Conservation (phyloP, 1,139 yeast species). For the Yamadazyma taylorii region DNA sequence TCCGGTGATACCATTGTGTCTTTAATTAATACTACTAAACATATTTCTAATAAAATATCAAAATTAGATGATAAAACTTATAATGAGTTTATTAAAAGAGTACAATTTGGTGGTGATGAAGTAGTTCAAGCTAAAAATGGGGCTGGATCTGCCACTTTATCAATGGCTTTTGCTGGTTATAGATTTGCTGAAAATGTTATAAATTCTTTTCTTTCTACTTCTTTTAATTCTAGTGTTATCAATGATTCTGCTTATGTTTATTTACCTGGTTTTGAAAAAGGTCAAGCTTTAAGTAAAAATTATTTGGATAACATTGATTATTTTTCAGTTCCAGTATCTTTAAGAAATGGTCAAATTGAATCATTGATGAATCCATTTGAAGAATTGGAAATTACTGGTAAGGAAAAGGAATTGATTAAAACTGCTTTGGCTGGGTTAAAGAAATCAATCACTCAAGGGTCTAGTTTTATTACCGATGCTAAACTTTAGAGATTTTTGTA, state of each 20-base stretch:
- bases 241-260: conserved; percentile 63
- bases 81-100: conserved; percentile 54
- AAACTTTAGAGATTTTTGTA: conserved; percentile 32
- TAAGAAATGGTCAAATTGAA: conserved; percentile 50
- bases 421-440: conserved; percentile 56
- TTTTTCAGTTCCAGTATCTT: conserved; percentile 61
- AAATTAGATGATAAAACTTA: conserved; percentile 32
- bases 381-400: conserved; percentile 31
- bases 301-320: conserved; percentile 46
- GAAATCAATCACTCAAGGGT: conserved; percentile 61
- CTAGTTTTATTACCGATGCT: conserved; percentile 52
- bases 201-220: conserved; percentile 37
- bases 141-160: conserved; percentile 74
- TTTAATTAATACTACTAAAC: conserved; percentile 31
- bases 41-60: conserved; percentile 29
- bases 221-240: conserved; percentile 22
- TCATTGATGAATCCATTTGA: conserved; percentile 48
- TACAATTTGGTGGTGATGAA: conserved; percentile 79
- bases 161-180: conserved; percentile 79
- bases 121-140: conserved; percentile 78
- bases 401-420: conserved; percentile 48
- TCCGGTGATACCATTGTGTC: conserved; percentile 79
- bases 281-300: conserved; percentile 41
- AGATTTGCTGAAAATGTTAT: conserved; percentile 58
- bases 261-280: conserved; percentile 56